Conservation (phyloP, 2,329 filamentous ascomycete species). For the Aspergillus flavus region DNA sequence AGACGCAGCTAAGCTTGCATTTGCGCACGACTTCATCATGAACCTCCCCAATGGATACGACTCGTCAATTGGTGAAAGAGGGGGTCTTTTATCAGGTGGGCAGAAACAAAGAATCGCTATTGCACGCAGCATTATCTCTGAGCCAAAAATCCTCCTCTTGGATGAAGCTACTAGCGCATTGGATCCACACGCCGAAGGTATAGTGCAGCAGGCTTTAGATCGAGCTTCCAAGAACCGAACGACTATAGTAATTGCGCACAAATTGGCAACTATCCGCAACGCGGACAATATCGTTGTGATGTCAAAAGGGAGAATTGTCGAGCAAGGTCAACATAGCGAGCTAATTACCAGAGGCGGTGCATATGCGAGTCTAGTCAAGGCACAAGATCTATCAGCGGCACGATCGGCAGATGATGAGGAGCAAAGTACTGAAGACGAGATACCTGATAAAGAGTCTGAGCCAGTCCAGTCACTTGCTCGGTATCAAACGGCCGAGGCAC, state of each 20-base stretch:
- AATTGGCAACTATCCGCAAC: constrained; percentile 44
- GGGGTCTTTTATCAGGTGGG: constrained; percentile 79
- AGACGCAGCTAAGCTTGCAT: constrained; percentile 25
- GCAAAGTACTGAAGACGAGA: neutral
- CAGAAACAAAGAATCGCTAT: constrained; percentile 91
- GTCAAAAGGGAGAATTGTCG: constrained; percentile 41
- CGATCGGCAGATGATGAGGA: neutral
- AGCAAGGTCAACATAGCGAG: constrained; percentile 47
- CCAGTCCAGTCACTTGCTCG: neutral
- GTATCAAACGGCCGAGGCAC: neutral
- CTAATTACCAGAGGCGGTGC: constrained; percentile 38
- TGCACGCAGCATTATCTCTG: constrained; percentile 74
- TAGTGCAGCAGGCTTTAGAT: constrained; percentile 82
- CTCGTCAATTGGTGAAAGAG: constrained; percentile 81
- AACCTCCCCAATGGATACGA: constrained; percentile 76
- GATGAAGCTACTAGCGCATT: constrained; percentile 89
- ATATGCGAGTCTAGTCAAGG: constrained; percentile 47
- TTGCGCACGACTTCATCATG: constrained; percentile 80
- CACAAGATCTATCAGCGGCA: constrained; percentile 45
- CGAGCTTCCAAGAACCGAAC: constrained; percentile 61
- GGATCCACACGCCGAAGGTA: constrained; percentile 82
- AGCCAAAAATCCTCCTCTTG: constrained; percentile 80
- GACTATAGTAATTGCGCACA: constrained; percentile 45
- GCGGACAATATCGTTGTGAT: constrained; percentile 52
- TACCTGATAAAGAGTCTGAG: neutral